A percentile compares a stretch with the other conserved stretches of the same genome.
These are phyloP conservation scores for Hordeum marinum DNA, from an alignment of 176 grass and related monocot genomes.

Conservation along the genomic window DNA sequence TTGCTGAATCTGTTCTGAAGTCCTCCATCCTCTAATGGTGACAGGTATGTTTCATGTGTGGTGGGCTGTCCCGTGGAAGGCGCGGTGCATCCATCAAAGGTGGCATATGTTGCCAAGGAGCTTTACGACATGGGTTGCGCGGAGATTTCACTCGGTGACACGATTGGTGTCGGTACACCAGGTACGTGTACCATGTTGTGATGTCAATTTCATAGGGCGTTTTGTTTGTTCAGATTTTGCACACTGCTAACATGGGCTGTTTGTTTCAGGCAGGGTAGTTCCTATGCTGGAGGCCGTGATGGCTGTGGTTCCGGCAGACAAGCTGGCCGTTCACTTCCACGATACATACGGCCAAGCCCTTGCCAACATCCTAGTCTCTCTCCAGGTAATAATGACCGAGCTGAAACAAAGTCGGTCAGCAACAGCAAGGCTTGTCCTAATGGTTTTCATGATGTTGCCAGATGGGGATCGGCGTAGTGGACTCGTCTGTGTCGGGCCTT, in stretches of 20 bases:
- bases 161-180: slow-evolving; percentile 92
- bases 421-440: not conserved
- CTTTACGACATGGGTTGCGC: slow-evolving; percentile 90
- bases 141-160: slow-evolving; percentile 98
- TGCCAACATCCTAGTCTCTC: slow-evolving; percentile 72
- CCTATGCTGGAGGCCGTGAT: slow-evolving; percentile 77
- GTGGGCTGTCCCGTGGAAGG: slow-evolving; percentile 67
- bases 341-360: slow-evolving; percentile 93
- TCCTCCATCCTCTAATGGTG: not conserved
- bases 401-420: not conserved
- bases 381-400: slow-evolving; percentile 48
- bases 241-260: not conserved
- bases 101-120: slow-evolving; percentile 76
- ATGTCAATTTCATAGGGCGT: not conserved
- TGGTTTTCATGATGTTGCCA: slow-evolving; percentile 3
- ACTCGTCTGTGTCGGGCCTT: slow-evolving; percentile 79
- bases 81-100: slow-evolving; percentile 56
- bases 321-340: slow-evolving; percentile 85
- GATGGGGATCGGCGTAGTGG: slow-evolving; percentile 76
- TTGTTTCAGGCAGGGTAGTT: slow-evolving; percentile 55
- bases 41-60: slow-evolving; percentile 85
- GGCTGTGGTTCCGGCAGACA: slow-evolving; percentile 68
- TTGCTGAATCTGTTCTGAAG: slow-evolving; percentile 11
- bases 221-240: not conserved
- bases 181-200: slow-evolving; percentile 27